Percentiles rank a stretch among this genome's conserved stretches.
Conservation (phyloP, 2,329 filamentous ascomycete genomes). For the Neocatenulostroma microsporum region DNA sequence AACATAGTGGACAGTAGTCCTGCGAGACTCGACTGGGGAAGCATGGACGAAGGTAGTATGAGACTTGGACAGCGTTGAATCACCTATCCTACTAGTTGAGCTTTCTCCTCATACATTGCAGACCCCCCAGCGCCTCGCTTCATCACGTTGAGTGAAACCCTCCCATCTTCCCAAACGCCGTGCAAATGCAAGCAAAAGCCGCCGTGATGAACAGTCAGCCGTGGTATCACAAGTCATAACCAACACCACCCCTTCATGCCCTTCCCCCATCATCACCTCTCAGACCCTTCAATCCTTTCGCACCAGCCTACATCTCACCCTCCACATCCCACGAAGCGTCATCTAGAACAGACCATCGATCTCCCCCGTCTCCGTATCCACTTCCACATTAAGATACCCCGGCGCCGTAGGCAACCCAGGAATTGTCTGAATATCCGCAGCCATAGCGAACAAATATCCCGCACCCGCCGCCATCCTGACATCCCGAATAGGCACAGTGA, state of each 20-base stretch:
- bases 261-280: too few species aligned
- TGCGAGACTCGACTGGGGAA: too few species aligned
- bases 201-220: slow-evolving; percentile 5
- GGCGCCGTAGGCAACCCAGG: slow-evolving; percentile 91
- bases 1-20: too few species aligned
- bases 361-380: slow-evolving; percentile 46
- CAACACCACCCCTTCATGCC: too few species aligned
- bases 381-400: slow-evolving; percentile 89
- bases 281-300: neutral
- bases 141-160: slow-evolving; percentile 5
- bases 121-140: slow-evolving; percentile 2
- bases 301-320: neutral
- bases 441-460: slow-evolving; percentile 89
- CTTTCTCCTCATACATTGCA: too few species aligned
- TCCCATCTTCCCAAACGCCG: neutral
- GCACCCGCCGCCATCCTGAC: slow-evolving; percentile 90
- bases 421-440: slow-evolving; percentile 97
- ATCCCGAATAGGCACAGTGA: slow-evolving; percentile 89
- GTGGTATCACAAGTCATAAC: too few species aligned
- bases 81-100: neutral
- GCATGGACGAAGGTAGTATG: too few species aligned
- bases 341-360: slow-evolving; percentile 70
- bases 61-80: neutral
- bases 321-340: neutral
- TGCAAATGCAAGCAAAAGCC: neutral